Evolutionary conservation across 176 grass and related monocot species (phyloP).

Genomic region (Eleusine coracana): DNA sequence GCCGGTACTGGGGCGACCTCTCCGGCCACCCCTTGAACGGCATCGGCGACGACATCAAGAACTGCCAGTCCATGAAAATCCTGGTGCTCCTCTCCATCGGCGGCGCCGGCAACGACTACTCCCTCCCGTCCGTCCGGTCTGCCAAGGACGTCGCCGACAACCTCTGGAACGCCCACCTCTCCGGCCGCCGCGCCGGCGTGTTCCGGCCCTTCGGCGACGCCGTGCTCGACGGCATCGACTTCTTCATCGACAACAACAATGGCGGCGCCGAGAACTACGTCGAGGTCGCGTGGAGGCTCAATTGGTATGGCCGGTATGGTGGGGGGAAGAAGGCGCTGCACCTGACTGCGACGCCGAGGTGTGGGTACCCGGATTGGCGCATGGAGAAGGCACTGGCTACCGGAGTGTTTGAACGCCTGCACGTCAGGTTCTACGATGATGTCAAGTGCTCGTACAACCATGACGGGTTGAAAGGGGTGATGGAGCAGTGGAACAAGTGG

Average conservation of each 20-base stretch:
- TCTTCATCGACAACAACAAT: background rate
- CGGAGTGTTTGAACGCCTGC: background rate
- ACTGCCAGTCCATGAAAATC: background rate
- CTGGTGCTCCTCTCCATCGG: slow-evolving; percentile 5
- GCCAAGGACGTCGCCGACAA: background rate
- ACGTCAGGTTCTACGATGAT: background rate
- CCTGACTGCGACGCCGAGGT: slow-evolving; percentile 9
- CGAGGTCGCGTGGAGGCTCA: background rate
- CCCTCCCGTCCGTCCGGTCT: background rate
- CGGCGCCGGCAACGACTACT: background rate
- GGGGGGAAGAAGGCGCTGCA: background rate
- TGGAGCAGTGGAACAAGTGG: background rate
- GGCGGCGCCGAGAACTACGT: background rate
- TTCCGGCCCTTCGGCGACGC: background rate
- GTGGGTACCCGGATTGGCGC: background rate
- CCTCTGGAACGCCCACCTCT: slow-evolving; percentile 8
- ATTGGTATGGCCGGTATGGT: background rate
- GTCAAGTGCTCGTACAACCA: background rate
- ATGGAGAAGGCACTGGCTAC: background rate
- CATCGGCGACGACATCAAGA: background rate
- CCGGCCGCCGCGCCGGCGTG: background rate
- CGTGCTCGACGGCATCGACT: background rate
- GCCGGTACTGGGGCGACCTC: background rate
- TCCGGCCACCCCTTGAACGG: background rate
- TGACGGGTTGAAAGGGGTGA: background rate